These are phyloP conservation scores for Magnolia changhungtana DNA, from an alignment of 164 flowering plant genomes.

Conservation along the genomic window DNA sequence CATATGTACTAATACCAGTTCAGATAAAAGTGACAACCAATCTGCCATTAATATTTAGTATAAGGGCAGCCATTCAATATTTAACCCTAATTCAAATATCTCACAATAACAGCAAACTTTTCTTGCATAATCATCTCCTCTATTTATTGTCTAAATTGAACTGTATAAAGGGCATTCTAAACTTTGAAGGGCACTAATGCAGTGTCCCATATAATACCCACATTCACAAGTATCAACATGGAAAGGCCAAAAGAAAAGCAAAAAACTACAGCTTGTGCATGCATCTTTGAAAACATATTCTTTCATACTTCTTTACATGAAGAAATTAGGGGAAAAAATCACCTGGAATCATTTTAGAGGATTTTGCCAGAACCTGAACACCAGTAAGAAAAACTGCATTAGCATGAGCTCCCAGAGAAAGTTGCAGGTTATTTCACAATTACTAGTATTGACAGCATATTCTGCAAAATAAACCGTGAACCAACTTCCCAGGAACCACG, in stretches of 20 bases:
- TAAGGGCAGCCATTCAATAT: no score
- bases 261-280: background rate
- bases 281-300: no score
- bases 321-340: background rate
- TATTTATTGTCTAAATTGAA: background rate
- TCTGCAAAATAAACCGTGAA: no score
- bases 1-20: no score
- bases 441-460: background rate
- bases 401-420: background rate
- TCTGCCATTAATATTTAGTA: no score
- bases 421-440: background rate
- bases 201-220: background rate
- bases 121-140: background rate
- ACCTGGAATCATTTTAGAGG: constrained; percentile 99
- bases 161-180: background rate
- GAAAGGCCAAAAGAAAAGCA: background rate
- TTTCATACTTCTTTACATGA: no score
- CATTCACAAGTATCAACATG: background rate
- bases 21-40: no score
- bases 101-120: background rate
- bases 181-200: background rate
- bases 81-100: background rate
- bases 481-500: no score
- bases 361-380: constrained; percentile 91
- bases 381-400: background rate